Percentiles rank a stretch among this genome's conserved stretches.
phyloP scores from a whole-genome alignment of 352 stramenopile genomes.

The Globisporangium irregulare region DNA sequence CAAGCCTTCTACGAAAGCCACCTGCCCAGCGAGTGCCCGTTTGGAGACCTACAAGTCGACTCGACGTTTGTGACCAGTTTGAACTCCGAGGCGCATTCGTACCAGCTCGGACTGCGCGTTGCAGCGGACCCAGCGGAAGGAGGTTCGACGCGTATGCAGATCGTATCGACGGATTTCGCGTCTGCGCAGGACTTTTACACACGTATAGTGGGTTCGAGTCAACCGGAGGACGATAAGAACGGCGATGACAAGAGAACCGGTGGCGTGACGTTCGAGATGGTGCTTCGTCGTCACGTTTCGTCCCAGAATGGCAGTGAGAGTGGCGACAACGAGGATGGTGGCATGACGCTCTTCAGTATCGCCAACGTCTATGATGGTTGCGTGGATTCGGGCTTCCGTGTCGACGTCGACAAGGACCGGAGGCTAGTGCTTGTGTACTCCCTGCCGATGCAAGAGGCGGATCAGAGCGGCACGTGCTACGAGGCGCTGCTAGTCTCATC shows the following conservation, averaged over 20 bases:
- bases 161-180: slow-evolving; percentile 48
- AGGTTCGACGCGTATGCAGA: slow-evolving; percentile 38
- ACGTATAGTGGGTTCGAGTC: slow-evolving; percentile 19
- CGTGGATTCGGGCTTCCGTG: slow-evolving; percentile 57
- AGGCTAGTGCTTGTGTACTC: slow-evolving; percentile 64
- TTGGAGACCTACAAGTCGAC: slow-evolving; percentile 60
- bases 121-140: slow-evolving; percentile 19
- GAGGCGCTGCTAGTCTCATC: slow-evolving; percentile 41
- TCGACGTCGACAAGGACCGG: slow-evolving; percentile 59
- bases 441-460: slow-evolving; percentile 37
- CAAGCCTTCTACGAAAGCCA: slow-evolving; percentile 24
- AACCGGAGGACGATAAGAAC: neutral
- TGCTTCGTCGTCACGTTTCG: slow-evolving; percentile 36
- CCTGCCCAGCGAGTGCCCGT: slow-evolving; percentile 37
- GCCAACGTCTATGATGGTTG: slow-evolving; percentile 60
- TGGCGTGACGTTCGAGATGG: slow-evolving; percentile 72
- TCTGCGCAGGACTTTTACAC: slow-evolving; percentile 53
- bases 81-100: slow-evolving; percentile 23
- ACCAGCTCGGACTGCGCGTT: slow-evolving; percentile 48
- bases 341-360: slow-evolving; percentile 76
- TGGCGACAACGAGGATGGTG: slow-evolving; percentile 28
- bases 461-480: slow-evolving; percentile 42
- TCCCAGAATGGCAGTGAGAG: neutral
- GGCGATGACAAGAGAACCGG: neutral
- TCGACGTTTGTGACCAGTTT: slow-evolving; percentile 26